Conservation (phyloP, 2,329 filamentous ascomycete genomes). For the Ceratocystis albifundus region DNA sequence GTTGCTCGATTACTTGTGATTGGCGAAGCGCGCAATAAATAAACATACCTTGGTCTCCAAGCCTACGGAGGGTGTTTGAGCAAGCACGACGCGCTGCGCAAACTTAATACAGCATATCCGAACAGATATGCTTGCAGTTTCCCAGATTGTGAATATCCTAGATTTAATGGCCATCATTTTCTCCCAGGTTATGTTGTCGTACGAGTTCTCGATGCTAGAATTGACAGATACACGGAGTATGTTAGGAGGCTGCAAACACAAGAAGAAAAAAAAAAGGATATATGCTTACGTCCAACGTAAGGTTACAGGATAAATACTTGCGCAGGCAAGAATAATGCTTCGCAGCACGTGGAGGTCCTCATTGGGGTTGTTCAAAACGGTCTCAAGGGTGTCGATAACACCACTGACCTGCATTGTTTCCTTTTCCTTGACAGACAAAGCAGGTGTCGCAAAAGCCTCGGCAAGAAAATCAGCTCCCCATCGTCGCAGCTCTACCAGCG, state of each 20-base stretch:
- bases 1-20: constrained; percentile 6
- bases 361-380: constrained; percentile 56
- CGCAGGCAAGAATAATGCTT: constrained; percentile 74
- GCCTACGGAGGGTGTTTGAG: constrained; percentile 75
- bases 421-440: constrained; percentile 65
- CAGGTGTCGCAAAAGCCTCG: constrained; percentile 90
- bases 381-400: constrained; percentile 65
- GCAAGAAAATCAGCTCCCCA: constrained; percentile 95
- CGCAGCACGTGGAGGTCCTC: constrained; percentile 73
- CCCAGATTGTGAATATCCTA: constrained; percentile 80
- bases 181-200: constrained; percentile 74
- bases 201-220: constrained; percentile 70
- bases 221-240: constrained; percentile 23
- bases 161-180: constrained; percentile 81
- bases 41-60: constrained; percentile 66
- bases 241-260: not conserved
- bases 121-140: constrained; percentile 61
- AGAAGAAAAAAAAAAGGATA: constrained; percentile 13
- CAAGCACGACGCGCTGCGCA: constrained; percentile 80
- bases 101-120: constrained; percentile 97
- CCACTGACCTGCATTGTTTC: constrained; percentile 58
- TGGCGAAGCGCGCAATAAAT: not conserved
- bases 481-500: constrained; percentile 71
- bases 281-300: constrained; percentile 84
- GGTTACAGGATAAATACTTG: constrained; percentile 85